Percentiles rank a stretch among this genome's conserved stretches.
Evolutionary conservation across 2,329 filamentous ascomycete genomes (phyloP).

Genomic region (Shiraia sp.): DNA sequence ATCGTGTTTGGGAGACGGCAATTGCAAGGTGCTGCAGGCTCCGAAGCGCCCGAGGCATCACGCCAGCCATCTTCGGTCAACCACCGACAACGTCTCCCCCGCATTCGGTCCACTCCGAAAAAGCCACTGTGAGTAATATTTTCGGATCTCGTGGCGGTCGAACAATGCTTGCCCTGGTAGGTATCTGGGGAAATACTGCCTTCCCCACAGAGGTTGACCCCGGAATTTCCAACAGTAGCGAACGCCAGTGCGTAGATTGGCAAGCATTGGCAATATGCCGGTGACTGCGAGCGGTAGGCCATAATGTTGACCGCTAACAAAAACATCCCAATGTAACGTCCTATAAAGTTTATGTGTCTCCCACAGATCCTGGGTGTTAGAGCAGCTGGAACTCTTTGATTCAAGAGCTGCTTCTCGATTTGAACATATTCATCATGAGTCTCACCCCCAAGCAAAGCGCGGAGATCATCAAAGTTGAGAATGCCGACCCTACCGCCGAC

Average conservation of each 20-base stretch:
- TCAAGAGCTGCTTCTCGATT: too few species aligned
- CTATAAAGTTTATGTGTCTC: too few species aligned
- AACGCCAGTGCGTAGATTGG: not conserved
- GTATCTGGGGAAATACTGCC: constrained; percentile 1
- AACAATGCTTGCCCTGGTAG: constrained; percentile 1
- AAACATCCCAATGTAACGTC: too few species aligned
- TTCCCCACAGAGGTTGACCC: constrained; percentile 2
- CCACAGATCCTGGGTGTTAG: too few species aligned
- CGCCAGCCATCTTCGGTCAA: not conserved
- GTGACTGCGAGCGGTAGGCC: too few species aligned
- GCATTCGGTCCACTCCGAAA: not conserved
- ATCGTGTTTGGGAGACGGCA: too few species aligned
- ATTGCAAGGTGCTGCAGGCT: not conserved
- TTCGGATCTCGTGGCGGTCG: not conserved
- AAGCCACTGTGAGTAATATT: not conserved
- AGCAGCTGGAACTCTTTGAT: too few species aligned
- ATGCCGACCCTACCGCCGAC: not conserved
- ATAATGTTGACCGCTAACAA: too few species aligned
- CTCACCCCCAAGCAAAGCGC: constrained; percentile 4
- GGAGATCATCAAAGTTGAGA: constrained; percentile 6
- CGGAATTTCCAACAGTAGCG: constrained; percentile 1
- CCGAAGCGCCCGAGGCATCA: constrained; percentile 3
- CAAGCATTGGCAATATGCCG: too few species aligned
- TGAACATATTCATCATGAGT: too few species aligned
- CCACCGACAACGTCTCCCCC: not conserved